phyloP scores from a whole-genome alignment of 257 asterid species.

The Anisodus acutangulus region DNA sequence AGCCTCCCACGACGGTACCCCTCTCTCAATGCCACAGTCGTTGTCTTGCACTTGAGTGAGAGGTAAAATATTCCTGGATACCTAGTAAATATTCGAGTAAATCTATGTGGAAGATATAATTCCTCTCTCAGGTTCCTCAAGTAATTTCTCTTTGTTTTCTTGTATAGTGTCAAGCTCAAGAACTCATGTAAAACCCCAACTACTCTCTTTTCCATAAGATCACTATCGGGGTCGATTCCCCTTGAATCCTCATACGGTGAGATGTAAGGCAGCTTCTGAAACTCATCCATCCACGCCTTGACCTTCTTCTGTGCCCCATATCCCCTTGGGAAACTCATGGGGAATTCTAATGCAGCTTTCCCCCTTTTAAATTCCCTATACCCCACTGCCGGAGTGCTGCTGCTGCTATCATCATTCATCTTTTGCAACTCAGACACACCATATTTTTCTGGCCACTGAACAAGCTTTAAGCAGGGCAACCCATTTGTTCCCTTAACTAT shows the following conservation, averaged over 20 bases:
- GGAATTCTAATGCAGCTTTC: conserved; percentile 76
- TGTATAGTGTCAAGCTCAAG: conserved; percentile 70
- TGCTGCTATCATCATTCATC: conserved; percentile 47
- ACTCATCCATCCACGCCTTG: conserved; percentile 94
- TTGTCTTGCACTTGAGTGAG: conserved; percentile 86
- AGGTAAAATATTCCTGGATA: conserved; percentile 56
- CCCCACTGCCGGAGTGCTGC: conserved; percentile 24
- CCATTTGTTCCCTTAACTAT: conserved; percentile 70
- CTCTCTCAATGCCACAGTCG: conserved; percentile 83
- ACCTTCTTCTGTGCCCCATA: conserved; percentile 95
- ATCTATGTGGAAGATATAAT: conserved; percentile 81
- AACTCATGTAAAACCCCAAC: conserved; percentile 91
- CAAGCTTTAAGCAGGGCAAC: conserved; percentile 66
- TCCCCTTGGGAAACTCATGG: conserved; percentile 93
- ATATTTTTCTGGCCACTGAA: conserved; percentile 69
- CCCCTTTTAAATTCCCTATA: conserved; percentile 81
- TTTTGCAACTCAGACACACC: conserved; percentile 75
- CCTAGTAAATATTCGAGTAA: conserved; percentile 86
- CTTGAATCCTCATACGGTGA: conserved; percentile 89
- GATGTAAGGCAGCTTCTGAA: conserved; percentile 89
- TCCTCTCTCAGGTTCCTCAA: conserved; percentile 86
- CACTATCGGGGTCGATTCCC: conserved; percentile 78
- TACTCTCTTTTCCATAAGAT: conserved; percentile 95
- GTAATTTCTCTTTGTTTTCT: conserved; percentile 91
- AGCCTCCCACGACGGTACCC: conserved; percentile 89